Base-by-base conservation (phyloP, 768 basidiomycete species). In the Boletus coccyginus region DNA sequence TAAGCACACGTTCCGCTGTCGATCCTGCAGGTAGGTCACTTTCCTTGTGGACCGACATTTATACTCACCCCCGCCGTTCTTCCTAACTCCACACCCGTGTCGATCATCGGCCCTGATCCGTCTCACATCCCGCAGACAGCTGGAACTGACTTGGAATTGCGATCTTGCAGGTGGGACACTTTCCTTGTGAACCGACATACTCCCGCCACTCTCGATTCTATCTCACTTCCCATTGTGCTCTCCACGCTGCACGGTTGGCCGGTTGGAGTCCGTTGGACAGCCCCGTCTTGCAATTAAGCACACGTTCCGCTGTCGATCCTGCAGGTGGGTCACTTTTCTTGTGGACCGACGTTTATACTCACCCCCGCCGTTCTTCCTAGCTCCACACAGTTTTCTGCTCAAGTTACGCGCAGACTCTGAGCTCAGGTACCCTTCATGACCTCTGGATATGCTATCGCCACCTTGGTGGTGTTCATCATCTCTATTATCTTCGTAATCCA, bases 401-500 rank as follows among this genome's bases (percentile, higher is more conserved):
- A 12, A 35, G 40, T 49, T 45, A 41, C 41, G 50, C 11, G 21
- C 32, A 32, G 17, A 16, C 24, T 42, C 33, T 9, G 5, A 11
- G 21, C 21, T 29, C n/a, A 14, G 17, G 21, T 44, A 36, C 55
- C 46, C 45, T 10, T 43, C 43, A 82, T 83, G 81, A 74, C 75
- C 12, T 69, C 76, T 43, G 72, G 76, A 12, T 70, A 69, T 44
- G 70, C 80, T n/a, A 77, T 82, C 33, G 78, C 73, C 38, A 83
- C 82, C 0, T 60, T 84, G 54, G 73, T 81, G 43, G 50, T 83
- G 11, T 84, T 83, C 69, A 69, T 83, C 48, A 38, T 79, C 24
- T 83, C 82, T 5, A 82, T 80, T 44, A 62, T 75, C 50, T 78
- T 78, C 55, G 82, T 84, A 0, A 82, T 83, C 46, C 66, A 65